Evolutionary conservation across 495 filamentous ascomycete species (phyloP).

Genomic region (Aspergillus sparsus): DNA sequence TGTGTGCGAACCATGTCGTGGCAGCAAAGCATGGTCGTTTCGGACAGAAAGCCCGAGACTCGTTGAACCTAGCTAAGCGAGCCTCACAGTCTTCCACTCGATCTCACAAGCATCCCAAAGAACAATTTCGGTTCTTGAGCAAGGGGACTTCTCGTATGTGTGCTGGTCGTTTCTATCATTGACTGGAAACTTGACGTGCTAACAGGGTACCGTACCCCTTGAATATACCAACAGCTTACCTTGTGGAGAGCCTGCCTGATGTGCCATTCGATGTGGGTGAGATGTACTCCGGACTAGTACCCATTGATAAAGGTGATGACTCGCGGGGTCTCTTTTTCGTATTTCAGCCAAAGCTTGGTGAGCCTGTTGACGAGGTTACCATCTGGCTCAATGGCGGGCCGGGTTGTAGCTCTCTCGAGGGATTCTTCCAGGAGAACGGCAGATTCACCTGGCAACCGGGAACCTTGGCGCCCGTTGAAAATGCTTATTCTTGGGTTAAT

Average conservation of each 20-base stretch:
- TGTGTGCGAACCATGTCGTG: slow-evolving; percentile 31
- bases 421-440: slow-evolving; percentile 68
- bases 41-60: slow-evolving; percentile 70
- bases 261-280: slow-evolving; percentile 75
- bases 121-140: slow-evolving; percentile 42
- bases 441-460: slow-evolving; percentile 64
- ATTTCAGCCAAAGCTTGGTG: slow-evolving; percentile 49
- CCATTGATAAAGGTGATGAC: slow-evolving; percentile 60
- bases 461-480: slow-evolving; percentile 56
- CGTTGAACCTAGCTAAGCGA: slow-evolving; percentile 79
- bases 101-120: slow-evolving; percentile 19
- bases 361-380: slow-evolving; percentile 64
- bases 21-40: slow-evolving; percentile 38
- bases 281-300: slow-evolving; percentile 72
- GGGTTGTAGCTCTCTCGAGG: slow-evolving; percentile 66
- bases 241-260: slow-evolving; percentile 69
- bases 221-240: slow-evolving; percentile 47
- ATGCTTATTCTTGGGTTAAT: slow-evolving; percentile 68
- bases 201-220: not conserved
- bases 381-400: slow-evolving; percentile 74
- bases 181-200: not conserved
- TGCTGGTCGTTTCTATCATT: not conserved
- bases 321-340: slow-evolving; percentile 54
- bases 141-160: slow-evolving; percentile 39
- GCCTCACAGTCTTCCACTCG: slow-evolving; percentile 54